Evolutionary conservation across 2,329 filamentous ascomycete genomes (phyloP), one percentile per base, ranked within the genome.

Genomic region (Dactylellina sp.): DNA sequence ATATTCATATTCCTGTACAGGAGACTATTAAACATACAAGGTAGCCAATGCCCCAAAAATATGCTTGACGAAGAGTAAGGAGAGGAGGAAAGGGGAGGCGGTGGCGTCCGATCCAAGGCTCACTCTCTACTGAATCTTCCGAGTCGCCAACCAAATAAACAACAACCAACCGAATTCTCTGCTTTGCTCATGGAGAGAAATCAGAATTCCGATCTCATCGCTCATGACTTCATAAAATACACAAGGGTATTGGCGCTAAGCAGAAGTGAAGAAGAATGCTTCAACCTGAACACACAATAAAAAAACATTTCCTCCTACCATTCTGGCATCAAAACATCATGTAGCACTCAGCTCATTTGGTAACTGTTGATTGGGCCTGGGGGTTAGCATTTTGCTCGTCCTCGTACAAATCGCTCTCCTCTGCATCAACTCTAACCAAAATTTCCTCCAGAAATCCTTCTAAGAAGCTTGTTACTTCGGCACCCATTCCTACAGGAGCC

Each of bases 391-490:
- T 66, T 25, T 47, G 49, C 49, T 71, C 65, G 25, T 75, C 61
- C 12, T 70, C 71, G 50, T 62, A 52, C 42, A 71, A 55, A 24
- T 75, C 71, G 22, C 92, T 91, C 78, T 95, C 91, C 75, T 93
- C 85, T 2, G 93, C 91, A 83, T 98, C 94, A 12, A 98, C 92
- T 64, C 95, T 84, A 37, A 97, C 93, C 20, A 99, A 83, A 22
- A 99, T 90, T 83, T 99, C 95, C 81, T 99, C 95, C 35, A 99
- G 83, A 75, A 98, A 87, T 0, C 93, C 94, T 81, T 99, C 95
- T 6, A 98, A 82, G 77, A 98, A 96, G 0, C 91, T 92, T 47
- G 89, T 89, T 1, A 97, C 93, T 24, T 94, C 93, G 47, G 92
- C 89, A 0, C 93, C 94, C 94, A 98, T 97, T 0, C 93, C 92